phyloP scores from a whole-genome alignment of 225 moss, liverwort and hornwort genomes.

The Thuidium tamariscinum region DNA sequence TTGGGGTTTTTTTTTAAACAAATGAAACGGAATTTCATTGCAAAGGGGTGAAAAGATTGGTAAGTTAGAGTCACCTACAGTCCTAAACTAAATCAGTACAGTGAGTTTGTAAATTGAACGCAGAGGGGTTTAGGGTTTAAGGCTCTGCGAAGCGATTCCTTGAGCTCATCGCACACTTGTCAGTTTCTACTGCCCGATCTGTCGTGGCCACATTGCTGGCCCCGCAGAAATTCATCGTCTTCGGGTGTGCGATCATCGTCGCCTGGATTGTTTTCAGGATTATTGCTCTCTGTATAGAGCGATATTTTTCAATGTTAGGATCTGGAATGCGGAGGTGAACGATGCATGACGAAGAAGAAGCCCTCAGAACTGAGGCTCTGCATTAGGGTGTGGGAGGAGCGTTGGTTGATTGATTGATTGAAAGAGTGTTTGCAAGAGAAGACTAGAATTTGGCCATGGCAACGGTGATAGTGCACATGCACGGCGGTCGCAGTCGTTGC shows the following conservation, averaged over 20 bases:
- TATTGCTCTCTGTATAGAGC: no score
- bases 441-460: constrained; percentile 20
- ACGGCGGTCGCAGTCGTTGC: constrained; percentile 22
- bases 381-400: background rate
- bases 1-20: no score
- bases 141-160: background rate
- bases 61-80: background rate
- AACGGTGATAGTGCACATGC: constrained; percentile 17
- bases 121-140: constrained; percentile 7
- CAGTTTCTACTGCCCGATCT: background rate
- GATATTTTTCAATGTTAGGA: background rate
- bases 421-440: background rate
- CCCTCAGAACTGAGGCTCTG: background rate
- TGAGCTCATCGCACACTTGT: background rate
- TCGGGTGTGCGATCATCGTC: background rate
- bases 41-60: no score
- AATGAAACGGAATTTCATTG: no score
- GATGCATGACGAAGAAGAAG: background rate
- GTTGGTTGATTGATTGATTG: background rate
- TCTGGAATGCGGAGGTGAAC: background rate
- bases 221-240: background rate
- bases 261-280: background rate
- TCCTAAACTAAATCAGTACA: background rate
- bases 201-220: background rate
- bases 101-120: background rate